A percentile compares a stretch with the other conserved stretches of the same genome.
Evolutionary conservation across 495 filamentous ascomycete species (phyloP).

Genomic region (Lophium mytilinum): DNA sequence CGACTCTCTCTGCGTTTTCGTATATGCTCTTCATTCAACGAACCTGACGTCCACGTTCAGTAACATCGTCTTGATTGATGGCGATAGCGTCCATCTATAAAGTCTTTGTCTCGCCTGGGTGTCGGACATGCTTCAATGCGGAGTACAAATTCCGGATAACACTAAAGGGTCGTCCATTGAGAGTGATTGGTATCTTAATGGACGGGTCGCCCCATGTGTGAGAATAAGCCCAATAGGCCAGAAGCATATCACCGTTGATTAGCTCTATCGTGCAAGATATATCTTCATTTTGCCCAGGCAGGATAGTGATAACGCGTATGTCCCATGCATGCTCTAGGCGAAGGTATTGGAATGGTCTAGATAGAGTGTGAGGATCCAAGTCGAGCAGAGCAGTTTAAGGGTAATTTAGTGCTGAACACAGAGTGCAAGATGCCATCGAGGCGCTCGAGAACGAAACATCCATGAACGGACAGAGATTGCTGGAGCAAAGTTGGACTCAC

Average conservation of each 20-base stretch:
- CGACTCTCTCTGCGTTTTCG: background rate
- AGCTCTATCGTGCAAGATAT: background rate
- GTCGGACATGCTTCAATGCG: constrained; percentile 2
- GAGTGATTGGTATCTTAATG: background rate
- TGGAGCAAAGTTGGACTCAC: no score
- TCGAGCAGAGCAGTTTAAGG: no score
- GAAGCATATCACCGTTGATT: background rate
- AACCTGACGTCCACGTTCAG: constrained; percentile 5
- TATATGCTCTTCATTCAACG: constrained; percentile 5
- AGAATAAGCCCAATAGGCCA: background rate
- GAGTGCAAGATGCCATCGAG: no score
- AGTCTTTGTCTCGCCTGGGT: background rate
- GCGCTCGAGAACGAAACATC: no score
- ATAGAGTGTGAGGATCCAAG: no score
- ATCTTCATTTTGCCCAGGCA: background rate
- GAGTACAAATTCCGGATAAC: constrained; percentile 1
- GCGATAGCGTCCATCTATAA: constrained; percentile 11
- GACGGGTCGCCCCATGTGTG: background rate
- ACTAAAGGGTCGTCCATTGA: background rate
- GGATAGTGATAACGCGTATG: background rate
- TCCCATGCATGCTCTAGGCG: background rate
- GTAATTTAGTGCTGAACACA: no score
- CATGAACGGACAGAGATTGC: no score
- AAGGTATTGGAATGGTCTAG: background rate
- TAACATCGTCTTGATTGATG: constrained; percentile 11